phyloP scores from a whole-genome alignment of 805 yeast species.

The Kuraishia molischiana region DNA sequence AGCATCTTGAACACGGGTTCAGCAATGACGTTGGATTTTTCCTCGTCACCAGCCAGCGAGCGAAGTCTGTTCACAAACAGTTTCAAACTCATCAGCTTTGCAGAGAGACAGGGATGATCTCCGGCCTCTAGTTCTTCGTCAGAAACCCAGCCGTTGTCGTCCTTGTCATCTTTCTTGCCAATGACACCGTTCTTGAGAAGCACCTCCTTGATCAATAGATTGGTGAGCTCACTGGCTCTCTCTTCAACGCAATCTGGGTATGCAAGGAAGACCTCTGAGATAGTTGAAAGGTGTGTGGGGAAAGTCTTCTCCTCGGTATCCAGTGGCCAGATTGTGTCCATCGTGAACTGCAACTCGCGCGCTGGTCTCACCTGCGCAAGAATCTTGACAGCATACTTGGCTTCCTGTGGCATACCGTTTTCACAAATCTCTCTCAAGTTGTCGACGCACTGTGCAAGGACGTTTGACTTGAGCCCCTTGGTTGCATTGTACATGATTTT shows the following conservation, averaged over 20 bases:
- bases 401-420: slow-evolving; percentile 48
- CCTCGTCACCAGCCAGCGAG: slow-evolving; percentile 24
- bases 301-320: slow-evolving; percentile 25
- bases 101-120: slow-evolving; percentile 9
- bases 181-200: slow-evolving; percentile 39
- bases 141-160: slow-evolving; percentile 16
- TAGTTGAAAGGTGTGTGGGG: slow-evolving; percentile 45
- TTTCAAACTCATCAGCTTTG: slow-evolving; percentile 32
- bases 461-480: slow-evolving; percentile 36
- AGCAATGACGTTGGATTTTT: slow-evolving; percentile 32
- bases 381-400: slow-evolving; percentile 55
- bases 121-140: slow-evolving; percentile 12
- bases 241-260: slow-evolving; percentile 37
- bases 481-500: slow-evolving; percentile 53
- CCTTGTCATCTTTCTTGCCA: slow-evolving; percentile 18
- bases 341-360: slow-evolving; percentile 15
- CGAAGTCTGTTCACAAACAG: slow-evolving; percentile 52
- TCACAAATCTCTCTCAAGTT: slow-evolving; percentile 35
- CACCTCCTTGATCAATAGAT: slow-evolving; percentile 50
- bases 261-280: slow-evolving; percentile 47
- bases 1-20: slow-evolving; percentile 61
- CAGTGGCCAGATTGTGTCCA: slow-evolving; percentile 40
- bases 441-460: slow-evolving; percentile 31
- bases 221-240: slow-evolving; percentile 47
- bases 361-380: slow-evolving; percentile 15